Evolutionary conservation across 352 stramenopile species (phyloP).

Genomic region (Pythium chondricola): DNA sequence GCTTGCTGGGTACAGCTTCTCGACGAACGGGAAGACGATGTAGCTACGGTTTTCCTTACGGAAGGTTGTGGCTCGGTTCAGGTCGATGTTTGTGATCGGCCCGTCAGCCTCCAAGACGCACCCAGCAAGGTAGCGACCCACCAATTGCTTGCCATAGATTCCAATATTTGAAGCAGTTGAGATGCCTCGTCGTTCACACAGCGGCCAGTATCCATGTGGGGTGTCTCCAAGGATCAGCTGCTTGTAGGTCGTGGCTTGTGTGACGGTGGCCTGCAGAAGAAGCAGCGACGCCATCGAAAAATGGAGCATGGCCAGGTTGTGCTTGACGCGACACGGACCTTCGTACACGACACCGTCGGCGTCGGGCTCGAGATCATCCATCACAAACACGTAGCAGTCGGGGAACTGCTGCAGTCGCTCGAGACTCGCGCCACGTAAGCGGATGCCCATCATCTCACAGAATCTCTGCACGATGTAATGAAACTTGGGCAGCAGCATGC

Average conservation of each 20-base stretch:
- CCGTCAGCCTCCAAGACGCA: constrained; percentile 71
- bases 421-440: constrained; percentile 35
- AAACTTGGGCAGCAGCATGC: constrained; percentile 37
- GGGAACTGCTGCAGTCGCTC: constrained; percentile 39
- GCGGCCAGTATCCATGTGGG: constrained; percentile 80
- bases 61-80: constrained; percentile 70
- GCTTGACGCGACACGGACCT: constrained; percentile 58
- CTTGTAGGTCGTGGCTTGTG: constrained; percentile 77
- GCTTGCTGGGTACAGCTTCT: constrained; percentile 30
- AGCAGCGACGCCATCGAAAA: constrained; percentile 87
- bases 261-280: constrained; percentile 62
- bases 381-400: constrained; percentile 66
- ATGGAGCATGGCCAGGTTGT: constrained; percentile 82
- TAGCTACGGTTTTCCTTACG: constrained; percentile 50
- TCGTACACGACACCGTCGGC: constrained; percentile 26
- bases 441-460: constrained; percentile 47
- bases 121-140: constrained; percentile 46
- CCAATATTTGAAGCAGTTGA: constrained; percentile 69
- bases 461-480: constrained; percentile 48
- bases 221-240: constrained; percentile 58
- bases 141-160: constrained; percentile 30
- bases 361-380: constrained; percentile 53
- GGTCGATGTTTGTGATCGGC: constrained; percentile 74
- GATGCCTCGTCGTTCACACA: constrained; percentile 79
- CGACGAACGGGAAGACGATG: constrained; percentile 40